These are phyloP conservation scores for Clonostachys rhizophaga DNA, from an alignment of 2,329 filamentous ascomycete genomes.

Conservation along the genomic window DNA sequence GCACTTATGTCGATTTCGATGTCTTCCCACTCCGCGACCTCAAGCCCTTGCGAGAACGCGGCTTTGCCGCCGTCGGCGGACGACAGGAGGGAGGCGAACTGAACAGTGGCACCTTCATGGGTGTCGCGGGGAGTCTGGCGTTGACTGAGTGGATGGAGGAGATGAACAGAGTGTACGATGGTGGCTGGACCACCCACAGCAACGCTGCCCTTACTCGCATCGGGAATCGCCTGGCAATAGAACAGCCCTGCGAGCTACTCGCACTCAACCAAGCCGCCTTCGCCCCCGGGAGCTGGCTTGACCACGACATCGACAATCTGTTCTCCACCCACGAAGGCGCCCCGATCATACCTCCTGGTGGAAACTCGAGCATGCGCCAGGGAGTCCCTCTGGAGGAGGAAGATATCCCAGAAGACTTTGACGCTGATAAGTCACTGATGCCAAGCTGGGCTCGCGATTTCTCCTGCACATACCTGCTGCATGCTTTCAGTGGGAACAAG, in stretches of 20 bases:
- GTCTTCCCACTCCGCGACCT: slow-evolving; percentile 8
- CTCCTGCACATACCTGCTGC: slow-evolving; percentile 12
- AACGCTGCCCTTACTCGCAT: slow-evolving; percentile 14
- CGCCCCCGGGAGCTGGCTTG: slow-evolving; percentile 12
- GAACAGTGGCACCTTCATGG: slow-evolving; percentile 16
- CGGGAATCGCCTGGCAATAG: slow-evolving; percentile 39
- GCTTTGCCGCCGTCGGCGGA: slow-evolving; percentile 10
- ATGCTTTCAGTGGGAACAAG: slow-evolving; percentile 9
- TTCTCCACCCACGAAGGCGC: slow-evolving; percentile 6
- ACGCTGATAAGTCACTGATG: background rate
- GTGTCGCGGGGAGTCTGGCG: slow-evolving; percentile 8
- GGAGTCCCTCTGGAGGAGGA: slow-evolving; percentile 1
- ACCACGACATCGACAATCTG: slow-evolving; percentile 5
- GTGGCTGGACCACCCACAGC: slow-evolving; percentile 18
- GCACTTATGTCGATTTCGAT: slow-evolving; percentile 13
- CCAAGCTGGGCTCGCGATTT: slow-evolving; percentile 10
- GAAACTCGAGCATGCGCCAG: background rate
- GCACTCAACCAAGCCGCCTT: slow-evolving; percentile 14
- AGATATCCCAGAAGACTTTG: slow-evolving; percentile 2
- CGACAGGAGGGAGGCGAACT: slow-evolving; percentile 7
- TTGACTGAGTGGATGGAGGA: slow-evolving; percentile 9
- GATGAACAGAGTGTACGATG: slow-evolving; percentile 18
- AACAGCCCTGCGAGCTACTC: slow-evolving; percentile 14
- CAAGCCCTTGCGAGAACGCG: slow-evolving; percentile 4
- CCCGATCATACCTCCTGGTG: background rate